Evolutionary conservation across 2,329 filamentous ascomycete species (phyloP).

Genomic region (Rachicladosporium sp.): DNA sequence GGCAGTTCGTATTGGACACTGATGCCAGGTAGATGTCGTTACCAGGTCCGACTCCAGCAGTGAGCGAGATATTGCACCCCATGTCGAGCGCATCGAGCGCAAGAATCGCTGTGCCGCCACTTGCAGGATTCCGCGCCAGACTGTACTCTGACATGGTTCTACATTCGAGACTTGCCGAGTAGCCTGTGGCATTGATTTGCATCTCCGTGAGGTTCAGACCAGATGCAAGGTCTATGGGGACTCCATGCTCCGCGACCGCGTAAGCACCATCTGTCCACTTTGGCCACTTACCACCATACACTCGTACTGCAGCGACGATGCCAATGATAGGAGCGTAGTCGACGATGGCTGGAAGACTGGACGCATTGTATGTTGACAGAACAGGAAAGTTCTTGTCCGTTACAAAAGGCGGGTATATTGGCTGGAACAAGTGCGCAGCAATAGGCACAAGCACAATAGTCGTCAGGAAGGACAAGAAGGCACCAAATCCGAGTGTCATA

Average conservation of each 20-base stretch:
- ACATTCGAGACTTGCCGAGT: neutral
- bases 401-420: neutral
- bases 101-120: neutral
- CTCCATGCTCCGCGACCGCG: neutral
- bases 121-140: neutral
- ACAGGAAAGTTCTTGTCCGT: neutral
- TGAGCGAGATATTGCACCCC: neutral
- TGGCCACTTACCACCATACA: neutral
- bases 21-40: neutral
- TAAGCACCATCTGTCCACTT: neutral
- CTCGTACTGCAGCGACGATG: neutral
- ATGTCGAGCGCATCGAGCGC: neutral
- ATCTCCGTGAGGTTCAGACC: neutral
- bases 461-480: neutral
- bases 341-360: neutral
- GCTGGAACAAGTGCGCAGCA: neutral
- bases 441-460: neutral
- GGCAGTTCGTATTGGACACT: neutral
- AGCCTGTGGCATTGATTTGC: too few species aligned
- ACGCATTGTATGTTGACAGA: neutral
- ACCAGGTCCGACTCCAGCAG: neutral
- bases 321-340: neutral
- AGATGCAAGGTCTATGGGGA: too few species aligned
- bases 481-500: neutral
- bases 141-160: neutral